Evolutionary conservation across 164 flowering plant species (phyloP).

Genomic region (Echeveria elegans): DNA sequence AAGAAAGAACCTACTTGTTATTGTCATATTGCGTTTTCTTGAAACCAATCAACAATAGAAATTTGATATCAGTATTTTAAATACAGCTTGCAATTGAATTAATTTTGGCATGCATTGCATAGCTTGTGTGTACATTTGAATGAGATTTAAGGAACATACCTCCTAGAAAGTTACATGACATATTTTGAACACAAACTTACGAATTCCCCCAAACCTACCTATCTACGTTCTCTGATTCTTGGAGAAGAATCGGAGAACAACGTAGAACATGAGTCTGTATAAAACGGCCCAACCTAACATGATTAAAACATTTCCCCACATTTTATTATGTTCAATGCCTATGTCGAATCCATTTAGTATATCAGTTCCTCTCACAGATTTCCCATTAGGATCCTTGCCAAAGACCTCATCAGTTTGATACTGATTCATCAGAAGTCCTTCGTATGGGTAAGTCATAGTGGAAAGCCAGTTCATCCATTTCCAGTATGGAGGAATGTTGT

Average conservation of each 20-base stretch:
- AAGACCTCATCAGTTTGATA: slow-evolving; percentile 24
- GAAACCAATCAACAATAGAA: not conserved
- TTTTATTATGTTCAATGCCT: slow-evolving; percentile 12
- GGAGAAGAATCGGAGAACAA: slow-evolving; percentile 53
- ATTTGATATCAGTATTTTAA: not conserved
- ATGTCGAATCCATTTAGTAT: slow-evolving; percentile 35
- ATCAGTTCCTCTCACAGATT: slow-evolving; percentile 20
- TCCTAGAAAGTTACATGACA: not conserved
- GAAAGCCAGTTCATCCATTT: slow-evolving; percentile 58
- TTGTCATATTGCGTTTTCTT: not conserved
- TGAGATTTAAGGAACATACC: not conserved
- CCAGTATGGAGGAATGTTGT: slow-evolving; percentile 47
- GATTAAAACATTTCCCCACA: slow-evolving; percentile 42
- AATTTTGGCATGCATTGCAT: not conserved
- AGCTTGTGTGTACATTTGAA: not conserved
- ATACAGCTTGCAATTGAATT: not conserved
- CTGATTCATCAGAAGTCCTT: slow-evolving; percentile 60
- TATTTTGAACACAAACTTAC: too few relatives aligned
- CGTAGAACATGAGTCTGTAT: slow-evolving; percentile 55
- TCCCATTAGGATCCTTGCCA: slow-evolving; percentile 11
- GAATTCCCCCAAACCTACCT: not conserved
- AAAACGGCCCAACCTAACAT: slow-evolving; percentile 60
- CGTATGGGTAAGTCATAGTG: slow-evolving; percentile 68
- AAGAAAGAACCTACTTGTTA: not conserved
- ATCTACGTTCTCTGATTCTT: slow-evolving; percentile 55